phyloP scores from a whole-genome alignment of 1,139 yeast genomes.

The Debaryomycetaceae sp. region DNA sequence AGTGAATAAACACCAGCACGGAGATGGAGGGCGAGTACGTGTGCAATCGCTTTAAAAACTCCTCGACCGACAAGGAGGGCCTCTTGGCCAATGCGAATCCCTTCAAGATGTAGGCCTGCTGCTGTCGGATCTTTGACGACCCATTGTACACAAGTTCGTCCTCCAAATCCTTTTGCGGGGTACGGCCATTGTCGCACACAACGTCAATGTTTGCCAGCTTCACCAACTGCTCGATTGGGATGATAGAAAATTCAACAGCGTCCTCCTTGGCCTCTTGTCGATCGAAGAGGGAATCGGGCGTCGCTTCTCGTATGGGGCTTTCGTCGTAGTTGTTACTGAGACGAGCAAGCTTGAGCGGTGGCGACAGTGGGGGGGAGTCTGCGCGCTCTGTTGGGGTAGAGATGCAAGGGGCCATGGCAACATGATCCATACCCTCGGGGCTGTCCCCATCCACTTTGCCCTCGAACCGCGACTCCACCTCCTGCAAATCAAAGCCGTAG shows the following conservation, averaged over 20 bases:
- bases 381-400: conserved; percentile 6
- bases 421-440: conserved; percentile 3
- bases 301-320: conserved; percentile 10
- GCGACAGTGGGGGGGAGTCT: conserved; percentile 17
- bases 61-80: conserved; percentile 33
- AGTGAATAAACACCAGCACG: conserved; percentile 37
- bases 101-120: conserved; percentile 27
- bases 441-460: conserved; percentile 1
- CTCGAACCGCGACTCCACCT: neutral
- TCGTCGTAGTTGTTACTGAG: conserved; percentile 10
- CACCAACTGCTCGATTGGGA: conserved; percentile 25
- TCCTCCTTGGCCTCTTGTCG: conserved; percentile 8
- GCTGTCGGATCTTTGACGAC: conserved; percentile 15
- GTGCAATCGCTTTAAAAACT: conserved; percentile 35
- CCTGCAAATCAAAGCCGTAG: conserved; percentile 15
- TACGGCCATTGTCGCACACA: conserved; percentile 8
- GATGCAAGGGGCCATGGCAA: conserved; percentile 1
- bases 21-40: conserved; percentile 42
- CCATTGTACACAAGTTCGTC: conserved; percentile 19
- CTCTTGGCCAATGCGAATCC: conserved; percentile 32
- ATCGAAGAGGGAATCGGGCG: conserved; percentile 12
- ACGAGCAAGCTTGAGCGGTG: conserved; percentile 20
- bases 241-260: conserved; percentile 9
- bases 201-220: conserved; percentile 14
- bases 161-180: conserved; percentile 3